phyloP scores from a whole-genome alignment of 768 basidiomycete species.

The Tephrocybe sp. region DNA sequence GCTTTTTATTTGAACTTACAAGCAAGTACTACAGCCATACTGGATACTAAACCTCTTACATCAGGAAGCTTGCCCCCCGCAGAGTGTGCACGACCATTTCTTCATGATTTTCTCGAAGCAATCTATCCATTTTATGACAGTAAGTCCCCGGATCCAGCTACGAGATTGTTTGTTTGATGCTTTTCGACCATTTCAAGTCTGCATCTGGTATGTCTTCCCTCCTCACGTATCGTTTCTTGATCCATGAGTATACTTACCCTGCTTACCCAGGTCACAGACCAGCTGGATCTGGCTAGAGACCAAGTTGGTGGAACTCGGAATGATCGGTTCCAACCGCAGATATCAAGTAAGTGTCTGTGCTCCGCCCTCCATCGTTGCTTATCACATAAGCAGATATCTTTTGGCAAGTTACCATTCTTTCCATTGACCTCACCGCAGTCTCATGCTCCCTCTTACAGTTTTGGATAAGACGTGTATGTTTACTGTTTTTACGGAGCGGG shows the following conservation, averaged over 20 bases:
- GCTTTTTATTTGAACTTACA: slow-evolving; percentile 6
- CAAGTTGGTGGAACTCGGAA: slow-evolving; percentile 83
- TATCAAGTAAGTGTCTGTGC: slow-evolving; percentile 56
- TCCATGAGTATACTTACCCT: neutral
- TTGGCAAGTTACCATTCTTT: slow-evolving; percentile 54
- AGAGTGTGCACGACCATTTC: slow-evolving; percentile 80
- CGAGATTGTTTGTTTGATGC: neutral
- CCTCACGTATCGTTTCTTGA: neutral
- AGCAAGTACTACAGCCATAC: slow-evolving; percentile 62
- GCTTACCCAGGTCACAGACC: slow-evolving; percentile 70
- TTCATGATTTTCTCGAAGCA: slow-evolving; percentile 82
- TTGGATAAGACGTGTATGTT: slow-evolving; percentile 91
- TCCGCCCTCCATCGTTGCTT: neutral
- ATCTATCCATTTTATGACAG: slow-evolving; percentile 85
- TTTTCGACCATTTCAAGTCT: slow-evolving; percentile 40
- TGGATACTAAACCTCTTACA: slow-evolving; percentile 86
- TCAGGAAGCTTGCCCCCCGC: slow-evolving; percentile 74
- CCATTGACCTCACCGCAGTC: too few species aligned
- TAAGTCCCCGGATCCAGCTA: slow-evolving; percentile 23
- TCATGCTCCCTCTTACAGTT: too few species aligned
- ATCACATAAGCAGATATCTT: slow-evolving; percentile 60
- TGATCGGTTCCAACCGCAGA: slow-evolving; percentile 68
- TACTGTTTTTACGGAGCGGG: slow-evolving; percentile 74
- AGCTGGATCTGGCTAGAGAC: slow-evolving; percentile 90
- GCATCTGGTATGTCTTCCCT: slow-evolving; percentile 64